phyloP scores from a whole-genome alignment of 78 protist genomes.

The Speleostelium caveatum region DNA sequence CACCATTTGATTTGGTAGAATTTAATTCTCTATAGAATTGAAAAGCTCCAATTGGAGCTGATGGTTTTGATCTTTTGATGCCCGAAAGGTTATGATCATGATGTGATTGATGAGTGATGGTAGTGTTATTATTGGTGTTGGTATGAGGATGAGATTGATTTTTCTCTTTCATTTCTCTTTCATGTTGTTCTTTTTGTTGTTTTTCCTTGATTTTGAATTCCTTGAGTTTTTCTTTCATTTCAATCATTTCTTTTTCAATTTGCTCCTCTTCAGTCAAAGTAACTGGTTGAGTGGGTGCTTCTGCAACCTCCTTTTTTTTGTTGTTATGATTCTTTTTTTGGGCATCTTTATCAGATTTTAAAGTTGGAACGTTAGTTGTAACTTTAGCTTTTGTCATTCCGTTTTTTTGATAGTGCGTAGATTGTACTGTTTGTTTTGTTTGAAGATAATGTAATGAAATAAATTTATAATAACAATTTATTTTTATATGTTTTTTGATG shows the following conservation, averaged over 20 bases:
- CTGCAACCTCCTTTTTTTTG: background rate
- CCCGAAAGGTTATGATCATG: background rate
- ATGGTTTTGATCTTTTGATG: constrained; percentile 61
- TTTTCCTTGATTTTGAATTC: constrained; percentile 45
- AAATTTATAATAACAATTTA: too few species aligned
- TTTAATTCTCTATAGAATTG: constrained; percentile 41
- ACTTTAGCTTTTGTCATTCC: background rate
- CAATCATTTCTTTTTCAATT: constrained; percentile 10
- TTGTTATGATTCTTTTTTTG: background rate
- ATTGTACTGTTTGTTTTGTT: too few species aligned
- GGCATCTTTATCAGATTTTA: background rate
- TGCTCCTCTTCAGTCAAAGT: constrained; percentile 1
- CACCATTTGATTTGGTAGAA: constrained; percentile 20
- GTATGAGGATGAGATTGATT: background rate
- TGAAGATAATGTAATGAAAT: too few species aligned
- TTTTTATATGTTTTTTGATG: too few species aligned
- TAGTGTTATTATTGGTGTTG: background rate
- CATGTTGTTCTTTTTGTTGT: constrained; percentile 60
- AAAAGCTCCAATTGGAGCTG: constrained; percentile 19
- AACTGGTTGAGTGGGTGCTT: background rate
- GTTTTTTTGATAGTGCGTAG: background rate
- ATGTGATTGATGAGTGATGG: background rate
- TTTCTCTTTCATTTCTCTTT: constrained; percentile 38
- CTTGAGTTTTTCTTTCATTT: constrained; percentile 4
- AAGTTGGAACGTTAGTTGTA: background rate